Evolutionary conservation across 2,329 filamentous ascomycete species (phyloP), one percentile per base, ranked within the genome.

Genomic region (Colletotrichum euphorbiae): DNA sequence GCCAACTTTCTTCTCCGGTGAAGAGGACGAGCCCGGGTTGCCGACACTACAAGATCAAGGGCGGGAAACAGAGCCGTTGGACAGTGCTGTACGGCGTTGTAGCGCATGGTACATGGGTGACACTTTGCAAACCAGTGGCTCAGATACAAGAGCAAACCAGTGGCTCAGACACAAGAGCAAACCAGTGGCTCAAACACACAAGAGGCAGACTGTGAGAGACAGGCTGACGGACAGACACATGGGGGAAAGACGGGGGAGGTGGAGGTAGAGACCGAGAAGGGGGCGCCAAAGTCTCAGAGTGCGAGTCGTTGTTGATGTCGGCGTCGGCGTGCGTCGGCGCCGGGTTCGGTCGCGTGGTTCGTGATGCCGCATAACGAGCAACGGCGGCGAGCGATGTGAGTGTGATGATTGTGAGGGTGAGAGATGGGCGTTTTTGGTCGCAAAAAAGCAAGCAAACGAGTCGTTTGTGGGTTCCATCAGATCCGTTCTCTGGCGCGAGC

Each of bases 381-480:
- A 7, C 13, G 19, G 7, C 9, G 15, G 7, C 36, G 31, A 48
- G 42, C 50, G 13, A 62, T 15, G 28, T 24, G 24, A 38, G 8
- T 51, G 46, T 51, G 54, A 62, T 51, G 54, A 62, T 51, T 54
- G 50, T 21, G 36, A 36, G 33, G 28, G 15, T 36, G 56, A 36
- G 28, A 17, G 42, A 21, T 48, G 31, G 19, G 50, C 48, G 33
- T 48, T 54, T 31, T 45, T 28, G 28, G 45, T 24, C 19, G 8
- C 45, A 48, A 33, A 55, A 21, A 55, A 55, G 57, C 50, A 62
- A 42, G 48, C 48, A 55, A 42, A 48, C 42, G 50, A 55, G 40
- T 36, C 50, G 42, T 42, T 15, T 28, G 42, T 42, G 57, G 48
- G 48, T 48, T 33, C 40, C 58, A 62, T 66, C 48, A 62, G 48